A percentile compares a stretch with the other conserved stretches of the same genome.
These are phyloP conservation scores for Aspergillus sojae DNA, from an alignment of 2,329 filamentous ascomycete species.

Conservation along the genomic window DNA sequence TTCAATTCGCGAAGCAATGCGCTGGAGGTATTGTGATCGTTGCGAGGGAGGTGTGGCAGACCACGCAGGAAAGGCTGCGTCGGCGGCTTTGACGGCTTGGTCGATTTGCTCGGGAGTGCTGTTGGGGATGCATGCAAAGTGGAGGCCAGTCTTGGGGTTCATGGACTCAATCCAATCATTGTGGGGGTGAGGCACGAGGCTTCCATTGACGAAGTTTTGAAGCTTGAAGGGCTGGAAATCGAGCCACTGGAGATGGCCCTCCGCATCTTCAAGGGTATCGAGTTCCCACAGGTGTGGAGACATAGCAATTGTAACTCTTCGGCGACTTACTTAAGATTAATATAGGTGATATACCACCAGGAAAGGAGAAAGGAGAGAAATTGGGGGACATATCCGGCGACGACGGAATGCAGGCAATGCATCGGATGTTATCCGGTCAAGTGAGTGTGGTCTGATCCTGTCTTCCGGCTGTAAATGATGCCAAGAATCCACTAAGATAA, in stretches of 20 bases:
- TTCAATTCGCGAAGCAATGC: constrained; percentile 17
- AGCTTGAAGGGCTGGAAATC: constrained; percentile 13
- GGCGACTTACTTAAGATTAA: background rate
- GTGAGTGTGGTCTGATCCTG: background rate
- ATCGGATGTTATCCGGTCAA: constrained; percentile 1
- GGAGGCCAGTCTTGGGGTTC: constrained; percentile 16
- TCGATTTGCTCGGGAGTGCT: constrained; percentile 14
- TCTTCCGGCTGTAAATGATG: background rate
- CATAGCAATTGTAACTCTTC: background rate
- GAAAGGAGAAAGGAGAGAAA: background rate
- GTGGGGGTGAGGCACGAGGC: background rate
- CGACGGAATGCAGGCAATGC: background rate
- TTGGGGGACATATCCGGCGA: constrained; percentile 2
- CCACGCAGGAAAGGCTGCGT: constrained; percentile 18
- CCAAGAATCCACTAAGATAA: constrained; percentile 1
- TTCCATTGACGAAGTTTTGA: constrained; percentile 13
- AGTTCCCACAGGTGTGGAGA: constrained; percentile 11
- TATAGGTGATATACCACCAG: background rate
- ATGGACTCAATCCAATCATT: constrained; percentile 2
- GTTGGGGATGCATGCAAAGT: constrained; percentile 13
- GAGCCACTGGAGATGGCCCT: constrained; percentile 6
- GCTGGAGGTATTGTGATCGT: constrained; percentile 15
- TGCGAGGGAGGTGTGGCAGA: constrained; percentile 16
- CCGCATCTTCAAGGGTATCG: constrained; percentile 11
- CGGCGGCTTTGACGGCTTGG: constrained; percentile 18